A percentile compares a stretch with the other conserved stretches of the same genome.
Conservation (phyloP, 1,284 basidiomycete species). For the Volvariella volvacea region DNA sequence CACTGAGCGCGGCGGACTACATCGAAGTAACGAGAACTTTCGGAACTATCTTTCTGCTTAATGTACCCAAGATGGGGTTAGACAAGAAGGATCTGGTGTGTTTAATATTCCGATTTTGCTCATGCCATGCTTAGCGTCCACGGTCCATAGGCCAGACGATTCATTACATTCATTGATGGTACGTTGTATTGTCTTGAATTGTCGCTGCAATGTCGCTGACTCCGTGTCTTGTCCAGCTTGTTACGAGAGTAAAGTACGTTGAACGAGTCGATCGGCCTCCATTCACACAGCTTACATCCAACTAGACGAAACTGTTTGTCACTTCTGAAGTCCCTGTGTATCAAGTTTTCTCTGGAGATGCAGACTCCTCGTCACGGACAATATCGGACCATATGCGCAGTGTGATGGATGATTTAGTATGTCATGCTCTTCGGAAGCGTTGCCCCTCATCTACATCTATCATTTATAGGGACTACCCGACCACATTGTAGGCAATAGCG, state of each 20-base stretch:
- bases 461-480: slow-evolving; percentile 62
- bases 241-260: slow-evolving; percentile 77
- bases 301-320: slow-evolving; percentile 80
- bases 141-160: slow-evolving; percentile 84
- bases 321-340: slow-evolving; percentile 88
- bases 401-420: slow-evolving; percentile 86
- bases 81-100: slow-evolving; percentile 81
- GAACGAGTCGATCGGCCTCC: slow-evolving; percentile 1
- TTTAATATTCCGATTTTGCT: slow-evolving; percentile 7
- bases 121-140: background rate
- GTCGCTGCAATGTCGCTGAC: background rate
- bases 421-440: slow-evolving; percentile 18
- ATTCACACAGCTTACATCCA: slow-evolving; percentile 4
- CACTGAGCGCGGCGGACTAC: slow-evolving; percentile 93
- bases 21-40: slow-evolving; percentile 89
- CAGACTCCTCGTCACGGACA: slow-evolving; percentile 23
- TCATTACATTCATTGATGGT: slow-evolving; percentile 98
- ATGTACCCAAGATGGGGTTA: slow-evolving; percentile 86
- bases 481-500: slow-evolving; percentile 70
- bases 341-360: slow-evolving; percentile 79
- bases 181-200: slow-evolving; percentile 17
- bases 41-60: slow-evolving; percentile 81
- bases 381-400: slow-evolving; percentile 80
- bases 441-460: slow-evolving; percentile 1
- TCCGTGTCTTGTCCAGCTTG: slow-evolving; percentile 49